Evolutionary conservation across 176 grass and related monocot genomes (phyloP).

Genomic region (Oryza nivara): DNA sequence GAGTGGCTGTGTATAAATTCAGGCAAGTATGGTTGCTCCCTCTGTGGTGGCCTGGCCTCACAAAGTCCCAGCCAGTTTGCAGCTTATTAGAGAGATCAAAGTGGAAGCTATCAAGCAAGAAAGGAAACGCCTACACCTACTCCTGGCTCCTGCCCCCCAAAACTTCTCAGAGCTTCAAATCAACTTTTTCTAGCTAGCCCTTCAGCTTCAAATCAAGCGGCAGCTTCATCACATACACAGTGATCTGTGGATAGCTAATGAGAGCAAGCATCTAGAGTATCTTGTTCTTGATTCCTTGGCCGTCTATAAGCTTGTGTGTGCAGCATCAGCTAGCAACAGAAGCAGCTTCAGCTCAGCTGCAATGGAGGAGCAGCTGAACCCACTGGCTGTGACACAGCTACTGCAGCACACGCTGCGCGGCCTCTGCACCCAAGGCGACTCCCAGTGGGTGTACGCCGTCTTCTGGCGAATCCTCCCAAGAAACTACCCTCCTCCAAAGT

Average conservation of each 20-base stretch:
- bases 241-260: neutral
- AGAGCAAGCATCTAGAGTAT: neutral
- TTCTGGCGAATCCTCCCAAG: constrained; percentile 83
- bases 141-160: neutral
- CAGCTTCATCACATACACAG: constrained; percentile 11
- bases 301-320: neutral
- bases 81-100: constrained; percentile 31
- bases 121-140: constrained; percentile 32
- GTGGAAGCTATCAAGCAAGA: constrained; percentile 29
- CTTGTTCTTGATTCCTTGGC: neutral
- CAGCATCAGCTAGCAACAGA: neutral
- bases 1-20: constrained; percentile 42
- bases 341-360: constrained; percentile 17
- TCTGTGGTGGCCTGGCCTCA: constrained; percentile 38
- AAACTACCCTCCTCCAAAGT: constrained; percentile 84
- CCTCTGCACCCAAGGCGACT: constrained; percentile 60
- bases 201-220: constrained; percentile 27
- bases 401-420: constrained; percentile 76
- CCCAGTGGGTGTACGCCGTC: constrained; percentile 79
- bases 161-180: constrained; percentile 27
- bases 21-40: constrained; percentile 39
- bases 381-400: constrained; percentile 67
- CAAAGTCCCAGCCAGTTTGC: constrained; percentile 34
- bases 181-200: constrained; percentile 9
- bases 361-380: constrained; percentile 77